A percentile compares a stretch with the other conserved stretches of the same genome.
phyloP scores from a whole-genome alignment of 768 basidiomycete genomes.

The Boletus sp. region DNA sequence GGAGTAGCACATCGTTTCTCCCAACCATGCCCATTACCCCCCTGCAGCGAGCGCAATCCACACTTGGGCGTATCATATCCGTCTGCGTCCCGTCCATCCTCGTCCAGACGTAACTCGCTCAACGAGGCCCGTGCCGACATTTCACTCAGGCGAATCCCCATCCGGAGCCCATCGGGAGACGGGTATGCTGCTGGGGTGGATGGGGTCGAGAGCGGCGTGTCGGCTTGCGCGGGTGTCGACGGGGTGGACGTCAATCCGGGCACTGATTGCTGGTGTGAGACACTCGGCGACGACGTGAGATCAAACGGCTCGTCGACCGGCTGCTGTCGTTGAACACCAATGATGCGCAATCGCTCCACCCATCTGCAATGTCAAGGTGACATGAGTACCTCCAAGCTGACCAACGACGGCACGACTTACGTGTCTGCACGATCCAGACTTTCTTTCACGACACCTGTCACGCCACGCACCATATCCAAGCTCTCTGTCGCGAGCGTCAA shows the following conservation, averaged over 20 bases:
- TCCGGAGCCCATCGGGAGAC: constrained; percentile 26
- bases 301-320: constrained; percentile 21
- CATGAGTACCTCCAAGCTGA: constrained; percentile 1
- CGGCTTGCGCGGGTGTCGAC: constrained; percentile 29
- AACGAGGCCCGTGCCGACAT: constrained; percentile 30
- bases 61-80: constrained; percentile 27
- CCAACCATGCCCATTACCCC: constrained; percentile 1
- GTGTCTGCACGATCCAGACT: constrained; percentile 85
- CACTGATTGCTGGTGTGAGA: constrained; percentile 17
- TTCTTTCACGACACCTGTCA: constrained; percentile 85
- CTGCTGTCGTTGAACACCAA: constrained; percentile 68
- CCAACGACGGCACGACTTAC: constrained; percentile 41
- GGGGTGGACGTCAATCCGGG: constrained; percentile 32
- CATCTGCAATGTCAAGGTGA: constrained; percentile 45
- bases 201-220: constrained; percentile 29
- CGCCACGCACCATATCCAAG: constrained; percentile 87
- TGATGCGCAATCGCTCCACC: constrained; percentile 76
- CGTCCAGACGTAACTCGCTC: constrained; percentile 31
- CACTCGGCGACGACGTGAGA: constrained; percentile 2
- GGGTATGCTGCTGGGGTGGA: constrained; percentile 29
- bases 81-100: constrained; percentile 4
- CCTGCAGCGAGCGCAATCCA: constrained; percentile 7
- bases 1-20: not conserved
- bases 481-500: constrained; percentile 87
- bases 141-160: constrained; percentile 26